phyloP scores from a whole-genome alignment of 768 basidiomycete species.

The Auricularia auricula-judae region DNA sequence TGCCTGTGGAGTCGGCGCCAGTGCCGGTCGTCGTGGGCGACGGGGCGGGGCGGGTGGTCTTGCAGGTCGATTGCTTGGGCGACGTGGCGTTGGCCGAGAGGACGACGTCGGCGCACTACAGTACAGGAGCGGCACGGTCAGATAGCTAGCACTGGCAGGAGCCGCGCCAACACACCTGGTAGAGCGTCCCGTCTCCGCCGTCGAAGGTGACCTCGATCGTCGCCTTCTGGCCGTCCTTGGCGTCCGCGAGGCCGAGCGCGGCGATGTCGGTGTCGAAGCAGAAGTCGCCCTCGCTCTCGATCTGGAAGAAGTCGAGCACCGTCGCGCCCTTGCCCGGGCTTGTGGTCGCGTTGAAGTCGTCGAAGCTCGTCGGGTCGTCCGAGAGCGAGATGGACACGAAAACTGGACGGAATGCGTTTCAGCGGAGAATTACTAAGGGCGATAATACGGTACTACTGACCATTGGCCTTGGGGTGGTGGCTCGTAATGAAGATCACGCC shows the following conservation, averaged over 20 bases:
- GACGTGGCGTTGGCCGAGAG: too few relatives aligned
- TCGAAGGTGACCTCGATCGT: constrained; percentile 59
- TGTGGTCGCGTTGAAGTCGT: constrained; percentile 43
- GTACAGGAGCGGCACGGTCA: too few relatives aligned
- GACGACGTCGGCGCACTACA: too few relatives aligned
- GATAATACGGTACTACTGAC: too few relatives aligned
- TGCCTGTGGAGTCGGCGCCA: too few relatives aligned
- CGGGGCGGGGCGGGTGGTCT: too few relatives aligned
- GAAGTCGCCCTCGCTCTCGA: constrained; percentile 44
- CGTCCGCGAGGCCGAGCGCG: constrained; percentile 33
- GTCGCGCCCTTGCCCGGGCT: constrained; percentile 18
- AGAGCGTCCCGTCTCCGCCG: constrained; percentile 64
- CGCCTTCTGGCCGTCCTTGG: constrained; percentile 56
- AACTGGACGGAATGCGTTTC: constrained; percentile 10
- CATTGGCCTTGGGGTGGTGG: constrained; percentile 31
- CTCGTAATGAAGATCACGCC: constrained; percentile 55
- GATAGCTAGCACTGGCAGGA: background rate
- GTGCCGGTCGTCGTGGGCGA: too few relatives aligned
- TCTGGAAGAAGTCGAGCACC: constrained; percentile 38
- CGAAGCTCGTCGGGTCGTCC: constrained; percentile 49
- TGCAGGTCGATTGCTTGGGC: too few relatives aligned
- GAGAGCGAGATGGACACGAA: constrained; percentile 34
- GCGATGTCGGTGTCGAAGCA: constrained; percentile 62
- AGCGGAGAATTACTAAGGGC: too few relatives aligned
- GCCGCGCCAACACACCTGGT: constrained; percentile 36